phyloP scores from a whole-genome alignment of 176 grass and related monocot genomes.

The Thalia dealbata region DNA sequence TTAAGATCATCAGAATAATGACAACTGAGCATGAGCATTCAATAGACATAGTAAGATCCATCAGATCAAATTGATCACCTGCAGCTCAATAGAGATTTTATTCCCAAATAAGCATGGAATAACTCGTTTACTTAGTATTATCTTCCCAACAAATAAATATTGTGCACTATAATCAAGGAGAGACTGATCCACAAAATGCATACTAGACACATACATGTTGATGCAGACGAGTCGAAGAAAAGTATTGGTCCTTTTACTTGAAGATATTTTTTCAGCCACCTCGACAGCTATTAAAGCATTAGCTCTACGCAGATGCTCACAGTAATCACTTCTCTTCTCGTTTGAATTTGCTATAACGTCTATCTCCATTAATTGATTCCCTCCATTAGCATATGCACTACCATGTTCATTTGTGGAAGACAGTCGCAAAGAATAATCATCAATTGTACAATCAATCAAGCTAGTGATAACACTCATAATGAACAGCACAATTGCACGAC shows the following conservation, averaged over 20 bases:
- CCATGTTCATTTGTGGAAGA: slow-evolving; percentile 22
- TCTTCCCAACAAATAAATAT: not conserved
- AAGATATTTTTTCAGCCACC: slow-evolving; percentile 55
- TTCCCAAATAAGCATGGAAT: no score
- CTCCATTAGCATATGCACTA: slow-evolving; percentile 24
- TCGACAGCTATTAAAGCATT: slow-evolving; percentile 68
- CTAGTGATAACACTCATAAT: slow-evolving; percentile 37
- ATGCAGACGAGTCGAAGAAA: slow-evolving; percentile 59
- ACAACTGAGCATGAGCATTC: no score
- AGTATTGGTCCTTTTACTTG: slow-evolving; percentile 61
- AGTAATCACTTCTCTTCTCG: slow-evolving; percentile 40
- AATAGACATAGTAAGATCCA: no score
- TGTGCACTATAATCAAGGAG: not conserved
- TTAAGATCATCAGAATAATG: no score
- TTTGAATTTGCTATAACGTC: slow-evolving; percentile 33
- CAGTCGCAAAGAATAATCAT: slow-evolving; percentile 51
- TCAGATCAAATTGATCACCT: no score
- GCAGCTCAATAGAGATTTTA: no score
- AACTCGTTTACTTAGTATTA: not conserved
- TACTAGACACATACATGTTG: slow-evolving; percentile 54
- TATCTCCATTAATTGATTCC: slow-evolving; percentile 35
- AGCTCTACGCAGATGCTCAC: slow-evolving; percentile 42
- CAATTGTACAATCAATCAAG: slow-evolving; percentile 58
- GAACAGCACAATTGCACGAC: slow-evolving; percentile 57
- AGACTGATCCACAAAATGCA: slow-evolving; percentile 1